These are phyloP conservation scores for Ophiostoma montium DNA, from an alignment of 2,329 filamentous ascomycete genomes.

Conservation along the genomic window DNA sequence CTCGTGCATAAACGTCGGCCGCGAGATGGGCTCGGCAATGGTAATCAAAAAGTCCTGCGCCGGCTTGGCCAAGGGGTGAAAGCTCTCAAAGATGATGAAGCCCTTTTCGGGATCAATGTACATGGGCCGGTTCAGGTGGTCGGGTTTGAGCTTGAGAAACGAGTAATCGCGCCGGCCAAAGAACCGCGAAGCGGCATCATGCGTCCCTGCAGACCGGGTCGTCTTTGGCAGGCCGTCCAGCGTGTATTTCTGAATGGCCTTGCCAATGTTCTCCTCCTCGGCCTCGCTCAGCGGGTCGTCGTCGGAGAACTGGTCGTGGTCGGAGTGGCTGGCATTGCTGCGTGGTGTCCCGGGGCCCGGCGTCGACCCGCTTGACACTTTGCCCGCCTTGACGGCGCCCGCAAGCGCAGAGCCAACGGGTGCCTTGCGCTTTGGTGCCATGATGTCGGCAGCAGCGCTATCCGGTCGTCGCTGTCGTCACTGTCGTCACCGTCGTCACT, in stretches of 20 bases:
- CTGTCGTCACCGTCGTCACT: neutral
- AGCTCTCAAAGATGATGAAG: conserved; percentile 85
- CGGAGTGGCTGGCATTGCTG: conserved; percentile 34
- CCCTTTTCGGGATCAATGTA: conserved; percentile 86
- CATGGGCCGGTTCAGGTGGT: conserved; percentile 77
- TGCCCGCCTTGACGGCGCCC: conserved; percentile 36
- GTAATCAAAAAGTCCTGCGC: conserved; percentile 93
- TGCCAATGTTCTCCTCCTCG: conserved; percentile 39
- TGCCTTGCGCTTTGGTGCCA: conserved; percentile 63
- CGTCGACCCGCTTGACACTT: conserved; percentile 43
- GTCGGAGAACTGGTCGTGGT: conserved; percentile 39
- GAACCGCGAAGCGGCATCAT: conserved; percentile 19
- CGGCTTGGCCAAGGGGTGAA: conserved; percentile 72
- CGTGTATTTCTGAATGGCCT: conserved; percentile 47
- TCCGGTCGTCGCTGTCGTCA: neutral
- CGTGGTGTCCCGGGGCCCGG: conserved; percentile 46
- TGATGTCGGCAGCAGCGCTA: conserved; percentile 20
- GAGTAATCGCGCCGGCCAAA: conserved; percentile 53
- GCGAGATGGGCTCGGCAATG: conserved; percentile 82
- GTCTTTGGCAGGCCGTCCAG: conserved; percentile 25
- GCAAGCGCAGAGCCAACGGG: conserved; percentile 27
- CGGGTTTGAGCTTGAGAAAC: conserved; percentile 67
- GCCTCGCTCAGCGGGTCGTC: conserved; percentile 37
- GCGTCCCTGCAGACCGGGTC: conserved; percentile 2
- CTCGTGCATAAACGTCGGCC: conserved; percentile 84